These are phyloP conservation scores for Monilinia aucupariae DNA, from an alignment of 2,329 filamentous ascomycete species.

Conservation along the genomic window DNA sequence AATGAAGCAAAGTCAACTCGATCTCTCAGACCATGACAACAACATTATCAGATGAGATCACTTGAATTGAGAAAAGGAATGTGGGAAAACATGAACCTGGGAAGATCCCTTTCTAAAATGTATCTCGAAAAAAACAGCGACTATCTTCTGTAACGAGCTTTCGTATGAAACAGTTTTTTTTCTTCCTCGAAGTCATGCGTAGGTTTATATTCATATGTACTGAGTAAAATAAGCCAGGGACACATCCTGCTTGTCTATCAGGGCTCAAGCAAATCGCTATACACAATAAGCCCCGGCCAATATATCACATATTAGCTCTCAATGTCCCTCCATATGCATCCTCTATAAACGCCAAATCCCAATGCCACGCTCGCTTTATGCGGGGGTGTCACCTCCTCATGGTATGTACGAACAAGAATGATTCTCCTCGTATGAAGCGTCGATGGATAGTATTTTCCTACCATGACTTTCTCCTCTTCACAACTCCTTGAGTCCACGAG, in stretches of 20 bases:
- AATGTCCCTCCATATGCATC: neutral
- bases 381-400: neutral
- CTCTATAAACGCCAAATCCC: slow-evolving; percentile 2
- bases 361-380: neutral
- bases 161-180: neutral
- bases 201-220: slow-evolving; percentile 5
- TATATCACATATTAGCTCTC: neutral
- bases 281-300: neutral
- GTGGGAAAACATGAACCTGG: neutral
- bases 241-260: neutral
- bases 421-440: neutral
- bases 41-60: neutral
- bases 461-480: neutral
- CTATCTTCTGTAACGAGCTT: neutral
- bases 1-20: neutral
- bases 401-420: neutral
- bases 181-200: neutral
- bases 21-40: neutral
- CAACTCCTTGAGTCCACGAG: neutral
- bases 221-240: neutral
- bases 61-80: neutral
- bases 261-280: neutral
- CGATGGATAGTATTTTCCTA: neutral
- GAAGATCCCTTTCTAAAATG: neutral
- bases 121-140: no score